A percentile compares a stretch with the other conserved stretches of the same genome.
phyloP scores from a whole-genome alignment of 2,329 filamentous ascomycete species.

The Nemania serpens region DNA sequence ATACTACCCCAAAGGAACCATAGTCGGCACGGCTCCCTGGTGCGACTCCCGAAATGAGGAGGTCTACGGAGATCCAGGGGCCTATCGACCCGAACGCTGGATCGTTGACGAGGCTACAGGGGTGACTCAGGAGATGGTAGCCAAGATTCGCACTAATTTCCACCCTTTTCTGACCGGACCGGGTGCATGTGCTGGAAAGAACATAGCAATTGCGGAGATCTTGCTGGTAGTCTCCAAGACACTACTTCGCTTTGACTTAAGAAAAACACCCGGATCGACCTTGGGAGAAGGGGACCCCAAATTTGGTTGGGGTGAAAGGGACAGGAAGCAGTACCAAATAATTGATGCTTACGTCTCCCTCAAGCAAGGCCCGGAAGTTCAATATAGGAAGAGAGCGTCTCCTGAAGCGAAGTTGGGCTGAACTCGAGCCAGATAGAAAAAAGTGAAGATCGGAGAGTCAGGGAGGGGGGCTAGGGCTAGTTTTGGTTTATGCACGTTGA shows the following conservation, averaged over 20 bases:
- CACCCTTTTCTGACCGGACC: constrained; percentile 31
- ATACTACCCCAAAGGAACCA: constrained; percentile 32
- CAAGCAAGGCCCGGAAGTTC: constrained; percentile 32
- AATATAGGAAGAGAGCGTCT: constrained; percentile 30
- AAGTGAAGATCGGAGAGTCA: too few species aligned
- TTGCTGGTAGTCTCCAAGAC: constrained; percentile 33
- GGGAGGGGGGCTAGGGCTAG: too few species aligned
- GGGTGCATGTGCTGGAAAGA: constrained; percentile 28
- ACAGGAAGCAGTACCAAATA: constrained; percentile 31
- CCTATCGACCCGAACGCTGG: constrained; percentile 37
- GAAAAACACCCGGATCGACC: constrained; percentile 31
- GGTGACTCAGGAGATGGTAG: constrained; percentile 17
- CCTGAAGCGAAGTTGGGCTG: too few species aligned
- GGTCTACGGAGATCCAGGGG: constrained; percentile 25
- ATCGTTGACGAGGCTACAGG: constrained; percentile 19
- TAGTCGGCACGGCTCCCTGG: constrained; percentile 30
- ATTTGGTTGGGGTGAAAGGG: constrained; percentile 26
- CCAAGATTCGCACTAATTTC: constrained; percentile 16
- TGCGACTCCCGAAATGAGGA: constrained; percentile 15
- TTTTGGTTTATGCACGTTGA: too few species aligned
- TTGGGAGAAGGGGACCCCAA: constrained; percentile 26
- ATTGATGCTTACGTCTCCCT: constrained; percentile 35
- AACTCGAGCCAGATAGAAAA: too few species aligned
- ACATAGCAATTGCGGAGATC: constrained; percentile 35
- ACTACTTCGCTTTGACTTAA: constrained; percentile 32